Evolutionary conservation across 2,329 filamentous ascomycete genomes (phyloP).

Genomic region (Akanthomyces dipterigenus): DNA sequence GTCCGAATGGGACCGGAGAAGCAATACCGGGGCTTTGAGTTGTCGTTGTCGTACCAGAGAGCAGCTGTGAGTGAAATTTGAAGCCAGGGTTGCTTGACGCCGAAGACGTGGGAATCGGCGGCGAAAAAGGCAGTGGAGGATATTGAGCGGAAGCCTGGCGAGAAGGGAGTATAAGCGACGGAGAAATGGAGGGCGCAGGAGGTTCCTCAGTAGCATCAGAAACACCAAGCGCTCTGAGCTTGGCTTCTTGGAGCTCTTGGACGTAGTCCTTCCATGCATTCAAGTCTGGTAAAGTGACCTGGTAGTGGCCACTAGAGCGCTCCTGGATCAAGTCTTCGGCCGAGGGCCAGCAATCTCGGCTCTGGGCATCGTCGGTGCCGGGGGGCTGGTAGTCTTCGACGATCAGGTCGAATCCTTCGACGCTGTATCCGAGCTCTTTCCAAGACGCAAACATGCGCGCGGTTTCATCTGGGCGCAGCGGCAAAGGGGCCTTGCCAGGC

Average conservation of each 20-base stretch:
- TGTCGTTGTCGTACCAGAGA: conserved; percentile 52
- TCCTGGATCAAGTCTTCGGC: conserved; percentile 52
- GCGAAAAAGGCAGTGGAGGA: conserved; percentile 72
- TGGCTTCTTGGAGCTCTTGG: conserved; percentile 78
- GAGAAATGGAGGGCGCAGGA: conserved; percentile 57
- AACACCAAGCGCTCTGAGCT: conserved; percentile 85
- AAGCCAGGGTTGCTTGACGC: conserved; percentile 63
- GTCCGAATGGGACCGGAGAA: conserved; percentile 66
- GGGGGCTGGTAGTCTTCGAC: conserved; percentile 34
- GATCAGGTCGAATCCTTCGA: conserved; percentile 60
- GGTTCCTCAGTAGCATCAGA: conserved; percentile 70
- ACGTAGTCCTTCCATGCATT: conserved; percentile 72
- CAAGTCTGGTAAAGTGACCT: conserved; percentile 63
- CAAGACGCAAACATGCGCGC: conserved; percentile 58
- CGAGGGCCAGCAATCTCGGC: conserved; percentile 61
- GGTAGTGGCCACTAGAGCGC: conserved; percentile 44
- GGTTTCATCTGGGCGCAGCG: conserved; percentile 50
- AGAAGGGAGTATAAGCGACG: conserved; percentile 54
- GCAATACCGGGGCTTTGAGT: conserved; percentile 57
- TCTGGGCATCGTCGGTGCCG: conserved; percentile 48
- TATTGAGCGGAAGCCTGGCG: conserved; percentile 68
- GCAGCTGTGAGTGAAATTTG: conserved; percentile 52
- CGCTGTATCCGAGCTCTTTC: conserved; percentile 63
- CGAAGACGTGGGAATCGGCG: conserved; percentile 73
- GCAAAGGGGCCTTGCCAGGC: conserved; percentile 44